Percentiles rank a stretch among this genome's conserved stretches.
Evolutionary conservation across 495 filamentous ascomycete species (phyloP).

Genomic region (Hypoxylon fragiforme): DNA sequence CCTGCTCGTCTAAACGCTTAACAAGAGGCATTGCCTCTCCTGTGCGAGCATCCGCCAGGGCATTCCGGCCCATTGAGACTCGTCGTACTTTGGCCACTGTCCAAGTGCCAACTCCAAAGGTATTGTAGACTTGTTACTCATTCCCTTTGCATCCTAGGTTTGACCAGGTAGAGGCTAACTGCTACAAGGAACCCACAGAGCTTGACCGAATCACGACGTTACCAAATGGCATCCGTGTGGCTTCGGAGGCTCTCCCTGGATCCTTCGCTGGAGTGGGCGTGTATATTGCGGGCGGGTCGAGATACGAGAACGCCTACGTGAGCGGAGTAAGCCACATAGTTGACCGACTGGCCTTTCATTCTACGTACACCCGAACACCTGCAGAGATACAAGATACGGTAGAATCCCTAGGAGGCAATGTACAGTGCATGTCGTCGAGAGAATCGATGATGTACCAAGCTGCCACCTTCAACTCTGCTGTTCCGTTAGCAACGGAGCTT

Average conservation of each 20-base stretch:
- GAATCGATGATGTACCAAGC: conserved; percentile 99
- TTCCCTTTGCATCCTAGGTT: background rate
- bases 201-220: conserved; percentile 88
- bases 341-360: conserved; percentile 96
- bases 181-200: conserved; percentile 76
- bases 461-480: conserved; percentile 93
- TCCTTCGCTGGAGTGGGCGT: conserved; percentile 95
- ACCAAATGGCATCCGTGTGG: conserved; percentile 91
- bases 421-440: conserved; percentile 92
- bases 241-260: conserved; percentile 92
- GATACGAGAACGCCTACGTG: conserved; percentile 85
- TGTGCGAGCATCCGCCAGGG: conserved; percentile 12
- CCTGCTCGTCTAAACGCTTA: conserved; percentile 27
- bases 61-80: conserved; percentile 19
- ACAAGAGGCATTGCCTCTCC: conserved; percentile 33
- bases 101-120: conserved; percentile 33
- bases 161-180: conserved; percentile 19
- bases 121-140: conserved; percentile 4
- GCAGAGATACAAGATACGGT: conserved; percentile 87
- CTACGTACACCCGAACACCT: conserved; percentile 69
- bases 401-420: conserved; percentile 87
- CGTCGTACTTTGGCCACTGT: conserved; percentile 36
- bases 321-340: conserved; percentile 94
- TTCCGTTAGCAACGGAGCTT: conserved; percentile 78
- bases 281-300: conserved; percentile 94